Base-by-base conservation (phyloP, 148 eudicot species). In the Dysphania ambrosioides region DNA sequence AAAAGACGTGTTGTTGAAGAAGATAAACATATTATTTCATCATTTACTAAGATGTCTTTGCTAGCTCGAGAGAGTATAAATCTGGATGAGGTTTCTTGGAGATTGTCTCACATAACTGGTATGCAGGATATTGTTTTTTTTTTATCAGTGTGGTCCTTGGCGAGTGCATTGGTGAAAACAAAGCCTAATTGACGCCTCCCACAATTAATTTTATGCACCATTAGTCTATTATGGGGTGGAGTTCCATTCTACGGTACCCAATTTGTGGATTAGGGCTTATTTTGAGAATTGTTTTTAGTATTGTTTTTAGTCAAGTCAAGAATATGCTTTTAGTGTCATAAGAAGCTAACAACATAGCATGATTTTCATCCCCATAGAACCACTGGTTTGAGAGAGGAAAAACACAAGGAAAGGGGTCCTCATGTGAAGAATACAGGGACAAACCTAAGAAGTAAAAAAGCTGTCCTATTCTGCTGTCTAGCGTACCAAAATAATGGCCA, bases 211-310 rank as follows among this genome's bases (percentile, higher is more conserved):
- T n/a, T n/a, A n/a, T n/a, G n/a, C n/a, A n/a, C n/a, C n/a, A n/a
- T n/a, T n/a, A n/a, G n/a, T n/a, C n/a, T 59, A 42, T 42, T 57
- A 55, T 55, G 58, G 24, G 61, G 26, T 57, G 61, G 61, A 57
- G 30, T 13, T 57, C 13, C 61, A 57, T 8, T 57, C 8, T 9
- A 16, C 61, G 24, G 26, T 6, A 23, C 24, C 11, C 30, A 24
- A 0, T 26, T 26, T 57, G 61, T 7, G 24, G 27, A 16, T 1
- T 24, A 0, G 53, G 21, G 16, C 53, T 47, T 47, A 4, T 4
- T 47, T 47, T 15, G 16, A 47, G 53, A 5, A 12, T 47, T 47
- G 3, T 47, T 47, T 47, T 19, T 18, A 44, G 15, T 8, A 44
- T 11, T 9, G 15, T 11, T 12, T 44, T 44, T 44, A 44, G 51